Evolutionary conservation across 768 basidiomycete species (phyloP).

Genomic region (Phlegmacium glaucopus): DNA sequence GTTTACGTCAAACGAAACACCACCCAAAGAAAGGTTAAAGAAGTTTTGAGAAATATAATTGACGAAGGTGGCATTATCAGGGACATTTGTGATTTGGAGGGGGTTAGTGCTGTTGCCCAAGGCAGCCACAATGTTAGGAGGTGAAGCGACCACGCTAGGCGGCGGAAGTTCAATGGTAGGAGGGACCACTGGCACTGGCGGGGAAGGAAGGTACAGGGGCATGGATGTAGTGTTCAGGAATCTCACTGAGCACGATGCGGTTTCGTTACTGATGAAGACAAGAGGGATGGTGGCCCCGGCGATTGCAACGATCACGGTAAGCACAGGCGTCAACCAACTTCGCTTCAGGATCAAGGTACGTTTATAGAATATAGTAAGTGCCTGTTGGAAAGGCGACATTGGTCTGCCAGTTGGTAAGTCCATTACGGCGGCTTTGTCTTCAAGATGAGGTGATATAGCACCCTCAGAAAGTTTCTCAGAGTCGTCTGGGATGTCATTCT

Average conservation of each 20-base stretch:
- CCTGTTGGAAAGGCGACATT: slow-evolving; percentile 58
- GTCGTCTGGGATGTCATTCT: slow-evolving; percentile 30
- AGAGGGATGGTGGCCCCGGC: slow-evolving; percentile 67
- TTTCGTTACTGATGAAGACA: slow-evolving; percentile 52
- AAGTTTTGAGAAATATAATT: slow-evolving; percentile 48
- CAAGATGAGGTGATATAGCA: slow-evolving; percentile 15
- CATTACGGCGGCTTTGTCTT: slow-evolving; percentile 23
- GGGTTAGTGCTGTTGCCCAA: slow-evolving; percentile 39
- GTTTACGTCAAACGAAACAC: slow-evolving; percentile 56
- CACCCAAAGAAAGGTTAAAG: slow-evolving; percentile 58
- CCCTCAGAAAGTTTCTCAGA: slow-evolving; percentile 17
- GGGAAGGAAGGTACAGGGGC: slow-evolving; percentile 55
- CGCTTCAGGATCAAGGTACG: slow-evolving; percentile 59
- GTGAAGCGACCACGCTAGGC: slow-evolving; percentile 45
- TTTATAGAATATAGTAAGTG: slow-evolving; percentile 72
- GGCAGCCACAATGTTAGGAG: slow-evolving; percentile 46
- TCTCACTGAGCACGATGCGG: slow-evolving; percentile 45
- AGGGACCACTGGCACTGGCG: slow-evolving; percentile 35
- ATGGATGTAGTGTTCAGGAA: slow-evolving; percentile 34
- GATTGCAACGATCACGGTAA: slow-evolving; percentile 52
- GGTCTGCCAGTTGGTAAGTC: slow-evolving; percentile 48
- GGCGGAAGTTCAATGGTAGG: slow-evolving; percentile 29
- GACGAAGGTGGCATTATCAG: slow-evolving; percentile 60
- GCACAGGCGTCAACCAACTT: slow-evolving; percentile 64
- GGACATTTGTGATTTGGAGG: slow-evolving; percentile 38